phyloP scores from a whole-genome alignment of 2,329 filamentous ascomycete genomes.

The Aspergillus ochraceus region DNA sequence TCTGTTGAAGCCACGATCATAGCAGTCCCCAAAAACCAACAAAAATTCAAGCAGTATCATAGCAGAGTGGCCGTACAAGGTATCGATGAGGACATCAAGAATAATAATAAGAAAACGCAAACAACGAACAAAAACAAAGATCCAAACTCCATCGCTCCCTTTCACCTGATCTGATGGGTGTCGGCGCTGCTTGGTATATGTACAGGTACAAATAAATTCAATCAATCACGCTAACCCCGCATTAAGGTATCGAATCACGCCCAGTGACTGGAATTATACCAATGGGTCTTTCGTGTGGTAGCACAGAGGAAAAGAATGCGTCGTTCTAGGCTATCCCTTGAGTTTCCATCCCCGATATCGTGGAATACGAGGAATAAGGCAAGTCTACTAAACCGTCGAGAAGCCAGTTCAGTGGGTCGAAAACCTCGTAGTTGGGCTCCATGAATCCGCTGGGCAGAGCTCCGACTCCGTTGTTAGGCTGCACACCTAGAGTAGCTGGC shows the following conservation, averaged over 20 bases:
- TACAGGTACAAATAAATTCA: conserved; percentile 9
- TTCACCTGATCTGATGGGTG: neutral
- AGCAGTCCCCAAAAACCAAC: neutral
- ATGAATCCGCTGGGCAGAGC: conserved; percentile 54
- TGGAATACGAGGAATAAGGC: conserved; percentile 63
- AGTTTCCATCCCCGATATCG: conserved; percentile 51
- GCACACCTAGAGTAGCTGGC: conserved; percentile 31
- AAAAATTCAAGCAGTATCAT: neutral
- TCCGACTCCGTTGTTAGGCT: conserved; percentile 24
- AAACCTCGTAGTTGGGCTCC: conserved; percentile 78
- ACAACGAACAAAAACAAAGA: neutral
- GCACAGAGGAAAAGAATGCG: neutral
- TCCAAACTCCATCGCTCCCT: conserved; percentile 11
- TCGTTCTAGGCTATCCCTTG: conserved; percentile 35
- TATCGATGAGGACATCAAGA: neutral
- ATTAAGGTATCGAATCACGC: neutral
- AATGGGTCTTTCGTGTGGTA: no score
- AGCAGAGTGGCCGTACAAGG: neutral
- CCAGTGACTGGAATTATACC: neutral
- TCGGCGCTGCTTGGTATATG: conserved; percentile 18
- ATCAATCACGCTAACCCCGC: conserved; percentile 4
- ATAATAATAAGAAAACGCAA: neutral
- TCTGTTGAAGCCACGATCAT: no score
- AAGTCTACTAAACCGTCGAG: conserved; percentile 82
- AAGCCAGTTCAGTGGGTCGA: conserved; percentile 92